Base-by-base conservation (phyloP, 1,139 yeast genomes). In the Taphrina betulina region DNA sequence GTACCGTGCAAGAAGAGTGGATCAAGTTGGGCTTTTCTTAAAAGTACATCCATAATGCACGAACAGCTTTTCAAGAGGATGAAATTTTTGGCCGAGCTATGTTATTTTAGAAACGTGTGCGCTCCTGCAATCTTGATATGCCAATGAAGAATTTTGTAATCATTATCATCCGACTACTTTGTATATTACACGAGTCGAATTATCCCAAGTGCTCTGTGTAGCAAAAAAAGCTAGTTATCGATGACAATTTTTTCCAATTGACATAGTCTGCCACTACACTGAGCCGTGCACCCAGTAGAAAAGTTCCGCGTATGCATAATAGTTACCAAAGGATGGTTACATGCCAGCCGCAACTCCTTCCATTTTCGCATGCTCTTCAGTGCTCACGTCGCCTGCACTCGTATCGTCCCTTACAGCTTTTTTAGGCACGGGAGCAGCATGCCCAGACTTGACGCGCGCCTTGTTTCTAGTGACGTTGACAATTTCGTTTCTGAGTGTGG, bases 301-400 rank as follows among this genome's bases (percentile, higher is more conserved):
- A n/a, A n/a, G n/a, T n/a, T n/a, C n/a, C n/a, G n/a, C n/a, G n/a
- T n/a, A n/a, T n/a, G n/a, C n/a, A n/a, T n/a, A 28, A 28, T 28
- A 12, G 7, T 28, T 12, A 28, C 31, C 7, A 28, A 8, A 12
- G 14, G 14, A 7, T 34, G 16, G 8, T 33, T 22, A 43, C 48
- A 43, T 43, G 29, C 48, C 48, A 31, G 37, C 22, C 17, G 48
- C 48, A 5, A 33, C 48, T 3, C 48, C 48, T 19, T 43, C 48
- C 48, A 43, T 31, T 12, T 31, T 43, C 2, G 48, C 37, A 12
- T 7, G 10, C 31, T 29, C 29, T 20, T 43, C 38, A n/a, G 26
- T 29, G 12, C 20, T 4, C 2, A 23, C 34, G 3, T 41, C 35
- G 23, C 8, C 23, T 14, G 23, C 23, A n/a, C 8, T n/a, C 24